Conservation (phyloP, 345 rosid species). For the Gossypium rotundifolium region DNA sequence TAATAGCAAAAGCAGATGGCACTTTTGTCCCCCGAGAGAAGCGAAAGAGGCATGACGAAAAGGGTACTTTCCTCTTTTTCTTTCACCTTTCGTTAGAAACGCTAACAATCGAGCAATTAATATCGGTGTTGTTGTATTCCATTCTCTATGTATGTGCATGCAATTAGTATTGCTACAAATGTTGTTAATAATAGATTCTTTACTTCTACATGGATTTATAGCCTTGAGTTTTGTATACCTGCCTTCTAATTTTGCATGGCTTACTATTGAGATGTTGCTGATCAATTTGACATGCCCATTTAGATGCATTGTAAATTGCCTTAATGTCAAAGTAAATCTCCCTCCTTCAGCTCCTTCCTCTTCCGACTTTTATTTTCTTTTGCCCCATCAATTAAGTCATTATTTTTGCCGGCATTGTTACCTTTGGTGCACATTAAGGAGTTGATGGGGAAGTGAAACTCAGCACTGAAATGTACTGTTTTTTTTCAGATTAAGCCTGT, state of each 20-base stretch:
- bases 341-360: background rate
- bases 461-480: background rate
- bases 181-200: background rate
- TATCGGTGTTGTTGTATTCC: background rate
- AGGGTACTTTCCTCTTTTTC: constrained; percentile 37
- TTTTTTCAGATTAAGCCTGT: background rate
- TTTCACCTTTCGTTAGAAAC: background rate
- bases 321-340: background rate
- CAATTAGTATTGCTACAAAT: background rate
- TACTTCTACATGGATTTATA: background rate
- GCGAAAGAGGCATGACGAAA: constrained; percentile 88
- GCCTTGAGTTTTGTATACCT: background rate
- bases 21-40: constrained; percentile 96
- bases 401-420: background rate
- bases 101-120: background rate
- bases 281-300: background rate
- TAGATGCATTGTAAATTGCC: background rate
- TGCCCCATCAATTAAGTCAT: background rate
- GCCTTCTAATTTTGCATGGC: background rate
- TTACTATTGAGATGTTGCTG: background rate
- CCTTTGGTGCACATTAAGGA: background rate
- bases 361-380: background rate
- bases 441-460: background rate
- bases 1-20: constrained; percentile 92
- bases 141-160: background rate